phyloP scores from a whole-genome alignment of 2,329 filamentous ascomycete species.

The Ceratocystis variospora region DNA sequence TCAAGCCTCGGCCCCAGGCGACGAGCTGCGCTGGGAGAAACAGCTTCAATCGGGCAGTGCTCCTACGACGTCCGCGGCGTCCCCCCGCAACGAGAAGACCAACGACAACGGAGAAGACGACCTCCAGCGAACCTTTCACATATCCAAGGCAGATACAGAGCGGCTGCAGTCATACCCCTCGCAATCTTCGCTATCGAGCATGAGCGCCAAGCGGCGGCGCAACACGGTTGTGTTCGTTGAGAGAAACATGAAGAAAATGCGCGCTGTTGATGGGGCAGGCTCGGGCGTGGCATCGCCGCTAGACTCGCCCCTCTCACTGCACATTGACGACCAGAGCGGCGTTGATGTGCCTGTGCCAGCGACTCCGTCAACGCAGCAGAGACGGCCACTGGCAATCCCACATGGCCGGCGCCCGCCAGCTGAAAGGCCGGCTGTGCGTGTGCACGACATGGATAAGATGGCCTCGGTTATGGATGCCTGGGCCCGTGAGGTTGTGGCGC shows the following conservation, averaged over 20 bases:
- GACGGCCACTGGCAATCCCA: constrained; percentile 14
- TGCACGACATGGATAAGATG: constrained; percentile 36
- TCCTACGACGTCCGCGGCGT: neutral
- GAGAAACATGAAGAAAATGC: constrained; percentile 31
- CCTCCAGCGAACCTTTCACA: constrained; percentile 17
- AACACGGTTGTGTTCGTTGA: constrained; percentile 42
- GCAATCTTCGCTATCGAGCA: constrained; percentile 8
- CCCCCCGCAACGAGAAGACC: constrained; percentile 23
- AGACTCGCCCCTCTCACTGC: neutral
- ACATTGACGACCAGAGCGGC: constrained; percentile 1
- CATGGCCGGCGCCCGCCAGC: constrained; percentile 26
- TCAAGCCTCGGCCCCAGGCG: constrained; percentile 33
- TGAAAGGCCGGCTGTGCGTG: constrained; percentile 26
- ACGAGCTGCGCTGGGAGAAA: constrained; percentile 22
- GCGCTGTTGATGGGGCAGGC: constrained; percentile 6
- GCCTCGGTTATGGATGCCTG: constrained; percentile 44
- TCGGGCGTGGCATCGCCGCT: neutral
- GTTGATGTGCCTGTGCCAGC: constrained; percentile 17
- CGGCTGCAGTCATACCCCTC: constrained; percentile 13
- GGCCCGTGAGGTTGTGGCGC: constrained; percentile 35
- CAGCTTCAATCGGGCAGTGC: constrained; percentile 2
- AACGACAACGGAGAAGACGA: constrained; percentile 21
- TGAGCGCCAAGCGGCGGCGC: constrained; percentile 12
- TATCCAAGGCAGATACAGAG: constrained; percentile 18
- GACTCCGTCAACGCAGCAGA: constrained; percentile 16